phyloP scores from a whole-genome alignment of 2,329 filamentous ascomycete species.

The Paraphoma chrysanthemicola region DNA sequence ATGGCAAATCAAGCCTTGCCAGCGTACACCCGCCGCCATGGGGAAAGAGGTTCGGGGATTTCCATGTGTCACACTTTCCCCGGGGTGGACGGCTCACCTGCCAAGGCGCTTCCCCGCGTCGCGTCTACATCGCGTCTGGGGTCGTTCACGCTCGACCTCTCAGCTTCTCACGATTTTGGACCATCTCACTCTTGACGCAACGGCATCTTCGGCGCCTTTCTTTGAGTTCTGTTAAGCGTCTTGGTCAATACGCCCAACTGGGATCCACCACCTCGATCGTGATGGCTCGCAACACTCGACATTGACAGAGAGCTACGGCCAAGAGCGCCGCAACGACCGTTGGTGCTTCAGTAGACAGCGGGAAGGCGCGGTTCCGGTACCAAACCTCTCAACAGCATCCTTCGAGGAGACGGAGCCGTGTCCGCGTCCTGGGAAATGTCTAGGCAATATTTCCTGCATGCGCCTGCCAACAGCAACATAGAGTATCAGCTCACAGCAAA shows the following conservation, averaged over 20 bases:
- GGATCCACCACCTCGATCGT: background rate
- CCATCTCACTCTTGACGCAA: background rate
- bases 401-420: background rate
- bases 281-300: background rate
- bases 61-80: background rate
- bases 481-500: background rate
- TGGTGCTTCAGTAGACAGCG: background rate
- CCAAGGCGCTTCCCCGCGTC: conserved; percentile 6
- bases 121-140: conserved; percentile 1
- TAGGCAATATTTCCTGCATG: conserved; percentile 4
- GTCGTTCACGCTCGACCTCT: background rate
- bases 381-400: background rate
- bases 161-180: background rate
- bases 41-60: background rate
- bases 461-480: background rate
- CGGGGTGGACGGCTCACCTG: background rate
- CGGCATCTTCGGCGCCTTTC: background rate
- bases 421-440: background rate
- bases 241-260: background rate
- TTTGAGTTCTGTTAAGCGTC: background rate
- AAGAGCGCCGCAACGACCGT: background rate
- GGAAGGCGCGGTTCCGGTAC: background rate
- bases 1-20: background rate
- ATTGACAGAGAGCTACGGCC: background rate
- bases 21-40: background rate